These are phyloP conservation scores for Candida ovalis DNA, from an alignment of 805 yeast genomes.

Conservation along the genomic window DNA sequence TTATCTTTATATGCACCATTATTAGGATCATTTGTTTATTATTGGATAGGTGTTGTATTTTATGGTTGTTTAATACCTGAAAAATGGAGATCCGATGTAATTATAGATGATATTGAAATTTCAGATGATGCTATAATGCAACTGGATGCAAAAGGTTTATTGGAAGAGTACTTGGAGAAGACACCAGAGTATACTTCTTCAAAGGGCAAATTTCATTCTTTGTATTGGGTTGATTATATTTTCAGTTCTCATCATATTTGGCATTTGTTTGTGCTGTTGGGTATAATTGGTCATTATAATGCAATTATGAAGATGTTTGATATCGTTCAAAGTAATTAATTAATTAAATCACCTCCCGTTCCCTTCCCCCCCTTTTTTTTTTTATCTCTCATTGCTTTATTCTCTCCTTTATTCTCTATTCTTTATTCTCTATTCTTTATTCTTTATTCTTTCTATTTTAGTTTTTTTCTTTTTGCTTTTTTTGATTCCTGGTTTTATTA, in stretches of 20 bases:
- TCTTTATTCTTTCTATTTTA: too few relatives aligned
- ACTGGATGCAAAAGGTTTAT: constrained; percentile 24
- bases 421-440: too few relatives aligned
- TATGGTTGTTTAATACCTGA: constrained; percentile 90
- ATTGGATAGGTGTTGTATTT: constrained; percentile 76
- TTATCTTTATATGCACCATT: constrained; percentile 62
- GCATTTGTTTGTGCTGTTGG: constrained; percentile 89
- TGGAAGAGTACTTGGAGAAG: constrained; percentile 38
- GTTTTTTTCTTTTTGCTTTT: too few relatives aligned
- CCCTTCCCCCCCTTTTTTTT: too few relatives aligned
- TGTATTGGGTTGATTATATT: constrained; percentile 83
- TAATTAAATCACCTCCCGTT: background rate
- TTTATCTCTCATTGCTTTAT: too few relatives aligned
- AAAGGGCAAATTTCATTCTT: constrained; percentile 41
- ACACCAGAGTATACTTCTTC: constrained; percentile 33
- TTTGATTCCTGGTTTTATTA: too few relatives aligned
- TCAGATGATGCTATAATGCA: constrained; percentile 31
- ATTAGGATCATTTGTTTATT: constrained; percentile 67
- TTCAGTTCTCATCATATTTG: constrained; percentile 84
- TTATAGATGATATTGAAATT: constrained; percentile 41
- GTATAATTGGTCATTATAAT: constrained; percentile 83
- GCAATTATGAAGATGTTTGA: constrained; percentile 72
- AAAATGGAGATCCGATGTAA: constrained; percentile 72
- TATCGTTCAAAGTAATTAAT: constrained; percentile 6
- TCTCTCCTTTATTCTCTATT: too few relatives aligned